Conservation (phyloP, 73 alveolate species). For the Breviolum minutum region DNA sequence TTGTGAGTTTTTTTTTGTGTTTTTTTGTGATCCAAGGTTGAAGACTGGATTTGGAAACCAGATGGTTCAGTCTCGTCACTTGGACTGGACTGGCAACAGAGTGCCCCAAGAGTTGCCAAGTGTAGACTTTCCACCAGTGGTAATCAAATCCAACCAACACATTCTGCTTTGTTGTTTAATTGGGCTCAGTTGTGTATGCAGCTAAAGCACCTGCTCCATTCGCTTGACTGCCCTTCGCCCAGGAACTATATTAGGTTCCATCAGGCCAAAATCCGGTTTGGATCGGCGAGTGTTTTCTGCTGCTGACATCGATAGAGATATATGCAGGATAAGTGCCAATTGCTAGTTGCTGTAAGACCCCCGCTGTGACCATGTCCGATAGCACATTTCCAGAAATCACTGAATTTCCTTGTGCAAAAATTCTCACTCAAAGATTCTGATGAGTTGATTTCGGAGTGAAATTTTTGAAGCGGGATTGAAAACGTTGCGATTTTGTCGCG, state of each 20-base stretch:
- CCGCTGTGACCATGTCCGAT: background rate
- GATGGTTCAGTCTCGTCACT: background rate
- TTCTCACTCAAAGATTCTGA: too few species aligned
- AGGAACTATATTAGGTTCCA: background rate
- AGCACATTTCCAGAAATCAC: too few species aligned
- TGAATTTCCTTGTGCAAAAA: too few species aligned
- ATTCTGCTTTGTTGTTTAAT: too few species aligned
- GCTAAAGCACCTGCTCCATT: background rate
- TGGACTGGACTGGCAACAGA: background rate
- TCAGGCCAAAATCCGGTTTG: background rate
- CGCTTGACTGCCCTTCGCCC: background rate
- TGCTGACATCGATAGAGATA: background rate
- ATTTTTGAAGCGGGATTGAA: background rate
- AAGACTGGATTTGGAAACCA: background rate
- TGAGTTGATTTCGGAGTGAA: background rate
- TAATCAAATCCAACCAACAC: too few species aligned
- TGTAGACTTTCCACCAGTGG: too few species aligned
- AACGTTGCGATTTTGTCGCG: background rate
- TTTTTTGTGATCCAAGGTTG: background rate
- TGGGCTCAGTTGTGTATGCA: background rate
- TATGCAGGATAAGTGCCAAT: background rate
- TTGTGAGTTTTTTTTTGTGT: too few species aligned
- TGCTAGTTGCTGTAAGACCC: background rate
- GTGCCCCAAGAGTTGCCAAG: background rate
- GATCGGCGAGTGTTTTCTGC: background rate